Base-by-base conservation (phyloP, 768 basidiomycete species). In the Trametes cingulata region DNA sequence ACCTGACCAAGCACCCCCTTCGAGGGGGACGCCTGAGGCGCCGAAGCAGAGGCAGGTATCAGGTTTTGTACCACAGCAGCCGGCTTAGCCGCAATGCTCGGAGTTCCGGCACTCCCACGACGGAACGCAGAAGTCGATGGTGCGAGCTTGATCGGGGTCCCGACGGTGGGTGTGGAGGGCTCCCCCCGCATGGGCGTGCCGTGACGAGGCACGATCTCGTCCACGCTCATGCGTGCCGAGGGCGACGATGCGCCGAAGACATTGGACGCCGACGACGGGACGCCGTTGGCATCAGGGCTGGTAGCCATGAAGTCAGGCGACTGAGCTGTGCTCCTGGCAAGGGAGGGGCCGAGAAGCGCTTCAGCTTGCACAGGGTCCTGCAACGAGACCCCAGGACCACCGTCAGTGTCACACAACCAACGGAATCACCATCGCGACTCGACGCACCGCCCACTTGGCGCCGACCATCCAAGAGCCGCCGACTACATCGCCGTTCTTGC, bases 401-500 rank as follows among this genome's bases (percentile, higher is more conserved):
- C 45, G 45, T 57, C 20, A 49, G 29, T 51, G 53, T 15, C 19
- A 46, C n/a, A 19, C 17, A 14, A 47, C 29, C 10, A n/a, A 20
- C 41, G 37, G 53, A 36, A 56, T n/a, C n/a, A n/a, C 48, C 56
- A 27, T 63, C 9, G 53, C n/a, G n/a, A 33, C 49, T 39, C 40
- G 19, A 84, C 90, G 61, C 70, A 93, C 92, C 25, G 89, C 88
- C 87, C 87, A 91, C 72, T 93, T 93, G 41, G 84, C 85, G 13
- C 93, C 93, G 36, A 95, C 76, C 92, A 95, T 95, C 80, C 84
- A 91, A 48, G 78, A 80, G 4, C 88, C 88, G 12, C 81, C 75
- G 20, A 95, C 69, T 1, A 94, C 74, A 50, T 95, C 92, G 2
- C 93, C 93, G 64, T 88, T 95, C 74, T 89, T 89, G 50, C 90